A percentile compares a stretch with the other conserved stretches of the same genome.
Conservation (phyloP, 2,329 filamentous ascomycete species). For the Aureobasidium namibiae region DNA sequence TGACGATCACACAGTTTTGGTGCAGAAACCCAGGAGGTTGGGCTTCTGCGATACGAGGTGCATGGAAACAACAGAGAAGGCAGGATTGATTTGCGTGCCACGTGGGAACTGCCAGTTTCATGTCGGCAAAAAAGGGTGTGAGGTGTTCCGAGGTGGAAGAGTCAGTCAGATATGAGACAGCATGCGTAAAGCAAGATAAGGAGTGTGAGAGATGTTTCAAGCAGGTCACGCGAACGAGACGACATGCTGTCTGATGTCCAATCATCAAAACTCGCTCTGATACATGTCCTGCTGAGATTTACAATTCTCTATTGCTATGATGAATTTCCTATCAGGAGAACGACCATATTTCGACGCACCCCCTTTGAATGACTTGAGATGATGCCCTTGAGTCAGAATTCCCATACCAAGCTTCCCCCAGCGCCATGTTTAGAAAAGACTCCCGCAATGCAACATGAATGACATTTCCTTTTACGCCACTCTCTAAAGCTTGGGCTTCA, state of each 20-base stretch:
- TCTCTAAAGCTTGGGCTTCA: constrained; percentile 19
- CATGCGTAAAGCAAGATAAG: no score
- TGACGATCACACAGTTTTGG: neutral
- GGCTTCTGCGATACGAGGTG: neutral
- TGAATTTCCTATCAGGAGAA: neutral
- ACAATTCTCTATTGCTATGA: neutral
- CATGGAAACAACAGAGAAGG: neutral
- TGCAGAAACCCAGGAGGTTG: neutral
- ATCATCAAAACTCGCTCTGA: neutral
- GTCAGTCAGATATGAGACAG: no score
- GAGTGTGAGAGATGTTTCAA: no score
- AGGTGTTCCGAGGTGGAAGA: neutral
- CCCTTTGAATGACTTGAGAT: neutral
- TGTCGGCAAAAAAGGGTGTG: neutral
- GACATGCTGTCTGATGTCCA: neutral
- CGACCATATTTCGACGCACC: neutral
- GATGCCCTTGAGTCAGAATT: neutral
- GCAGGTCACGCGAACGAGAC: neutral
- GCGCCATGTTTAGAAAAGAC: neutral
- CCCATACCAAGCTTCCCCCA: neutral
- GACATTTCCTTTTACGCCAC: neutral
- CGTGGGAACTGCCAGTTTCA: neutral
- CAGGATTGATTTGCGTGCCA: neutral
- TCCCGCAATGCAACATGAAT: constrained; percentile 9
- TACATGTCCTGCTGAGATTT: neutral